These are phyloP conservation scores for Solanum piurae DNA, from an alignment of 257 asterid species.

Conservation along the genomic window DNA sequence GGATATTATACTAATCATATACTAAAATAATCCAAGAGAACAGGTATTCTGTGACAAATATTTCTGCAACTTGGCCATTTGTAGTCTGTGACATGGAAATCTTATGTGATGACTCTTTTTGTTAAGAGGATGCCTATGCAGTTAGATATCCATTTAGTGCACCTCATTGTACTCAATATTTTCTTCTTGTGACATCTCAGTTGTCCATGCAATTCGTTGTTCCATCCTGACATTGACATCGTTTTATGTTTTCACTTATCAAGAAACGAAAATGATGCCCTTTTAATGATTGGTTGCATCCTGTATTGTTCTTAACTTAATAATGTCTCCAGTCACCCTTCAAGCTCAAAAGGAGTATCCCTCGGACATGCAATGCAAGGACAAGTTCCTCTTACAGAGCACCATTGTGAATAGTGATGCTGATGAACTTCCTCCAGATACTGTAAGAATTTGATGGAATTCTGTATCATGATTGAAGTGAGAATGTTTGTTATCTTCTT, in stretches of 20 bases:
- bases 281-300: not conserved
- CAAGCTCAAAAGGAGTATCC: slow-evolving; percentile 81
- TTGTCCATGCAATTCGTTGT: not conserved
- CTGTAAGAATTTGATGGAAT: slow-evolving; percentile 28
- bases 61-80: not conserved
- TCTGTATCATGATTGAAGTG: not conserved
- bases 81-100: not conserved
- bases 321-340: slow-evolving; percentile 47
- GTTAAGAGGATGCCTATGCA: not conserved
- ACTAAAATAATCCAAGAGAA: not conserved
- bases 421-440: slow-evolving; percentile 57
- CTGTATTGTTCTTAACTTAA: not conserved
- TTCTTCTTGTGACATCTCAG: not conserved
- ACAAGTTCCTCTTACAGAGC: slow-evolving; percentile 74
- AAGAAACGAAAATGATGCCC: not conserved
- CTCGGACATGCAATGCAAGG: slow-evolving; percentile 72
- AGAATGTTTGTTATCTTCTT: not conserved
- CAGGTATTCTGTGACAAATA: not conserved
- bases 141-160: not conserved
- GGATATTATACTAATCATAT: not conserved
- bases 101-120: not conserved
- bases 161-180: not conserved
- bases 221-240: not conserved
- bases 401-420: slow-evolving; percentile 37
- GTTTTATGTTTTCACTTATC: not conserved